Percentiles rank a stretch among this genome's conserved stretches.
Evolutionary conservation across 139 green algal genomes (phyloP).

Genomic region (Picochlorum sp.): DNA sequence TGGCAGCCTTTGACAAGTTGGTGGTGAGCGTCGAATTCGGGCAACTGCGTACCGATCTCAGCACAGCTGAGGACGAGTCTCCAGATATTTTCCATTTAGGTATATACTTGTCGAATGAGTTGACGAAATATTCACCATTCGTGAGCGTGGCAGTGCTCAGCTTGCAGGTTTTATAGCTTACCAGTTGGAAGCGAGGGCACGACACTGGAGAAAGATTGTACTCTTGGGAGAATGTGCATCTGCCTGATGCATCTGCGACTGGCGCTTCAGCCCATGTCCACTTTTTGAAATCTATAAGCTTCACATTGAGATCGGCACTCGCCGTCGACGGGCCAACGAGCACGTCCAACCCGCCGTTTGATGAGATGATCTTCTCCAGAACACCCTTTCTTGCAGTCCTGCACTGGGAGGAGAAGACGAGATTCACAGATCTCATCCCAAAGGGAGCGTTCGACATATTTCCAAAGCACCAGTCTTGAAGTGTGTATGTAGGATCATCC

Average conservation of each 20-base stretch:
- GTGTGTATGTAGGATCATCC: neutral
- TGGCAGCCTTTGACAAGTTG: no score
- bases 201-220: neutral
- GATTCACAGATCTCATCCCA: neutral
- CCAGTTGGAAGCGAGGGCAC: neutral
- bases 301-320: no score
- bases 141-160: neutral
- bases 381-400: neutral
- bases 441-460: neutral
- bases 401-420: neutral
- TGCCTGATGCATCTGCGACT: neutral
- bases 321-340: no score
- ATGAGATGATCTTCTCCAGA: neutral
- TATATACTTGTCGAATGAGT: no score
- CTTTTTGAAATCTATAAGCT: neutral
- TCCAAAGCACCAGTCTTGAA: neutral
- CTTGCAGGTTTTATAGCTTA: neutral
- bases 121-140: neutral
- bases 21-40: no score
- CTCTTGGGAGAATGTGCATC: neutral
- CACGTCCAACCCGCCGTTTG: neutral
- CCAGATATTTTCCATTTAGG: no score
- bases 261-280: neutral
- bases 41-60: no score
- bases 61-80: no score